These are phyloP conservation scores for Galerina marginata DNA, from an alignment of 768 basidiomycete genomes.

Conservation along the genomic window DNA sequence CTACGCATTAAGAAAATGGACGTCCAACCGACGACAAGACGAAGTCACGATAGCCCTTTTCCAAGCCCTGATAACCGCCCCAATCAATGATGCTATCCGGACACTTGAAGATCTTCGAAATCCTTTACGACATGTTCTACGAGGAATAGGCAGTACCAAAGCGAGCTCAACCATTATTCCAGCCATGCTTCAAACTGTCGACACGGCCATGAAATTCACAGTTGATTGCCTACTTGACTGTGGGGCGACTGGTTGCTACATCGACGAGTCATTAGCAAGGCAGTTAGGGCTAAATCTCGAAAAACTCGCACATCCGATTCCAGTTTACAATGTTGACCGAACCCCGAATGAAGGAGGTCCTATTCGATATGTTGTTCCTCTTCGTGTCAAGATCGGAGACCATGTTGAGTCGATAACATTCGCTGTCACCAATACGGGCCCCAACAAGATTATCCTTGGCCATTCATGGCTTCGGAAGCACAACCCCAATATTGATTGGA, in stretches of 20 bases:
- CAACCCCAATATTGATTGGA: constrained; percentile 26
- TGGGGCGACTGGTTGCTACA: constrained; percentile 16
- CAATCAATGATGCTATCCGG: background rate
- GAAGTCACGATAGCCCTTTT: constrained; percentile 1
- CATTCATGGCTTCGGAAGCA: constrained; percentile 27
- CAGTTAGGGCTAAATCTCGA: background rate
- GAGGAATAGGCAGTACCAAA: background rate
- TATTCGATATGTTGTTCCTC: constrained; percentile 22
- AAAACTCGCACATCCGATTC: constrained; percentile 14
- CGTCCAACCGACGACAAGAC: background rate
- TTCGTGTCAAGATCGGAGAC: constrained; percentile 20
- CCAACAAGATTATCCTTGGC: constrained; percentile 19
- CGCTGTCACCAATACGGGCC: constrained; percentile 26
- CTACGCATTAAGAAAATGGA: background rate
- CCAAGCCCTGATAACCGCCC: constrained; percentile 1
- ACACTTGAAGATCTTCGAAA: background rate
- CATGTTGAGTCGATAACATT: constrained; percentile 24
- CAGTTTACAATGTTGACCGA: constrained; percentile 27
- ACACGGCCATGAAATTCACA: background rate
- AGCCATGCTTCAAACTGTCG: background rate
- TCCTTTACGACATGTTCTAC: background rate
- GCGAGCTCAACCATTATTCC: background rate
- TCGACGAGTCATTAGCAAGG: background rate
- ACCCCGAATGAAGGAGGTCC: constrained; percentile 20
- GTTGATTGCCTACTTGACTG: constrained; percentile 11